phyloP scores from a whole-genome alignment of 768 basidiomycete genomes.

The Xerocomellus chrysenteron region DNA sequence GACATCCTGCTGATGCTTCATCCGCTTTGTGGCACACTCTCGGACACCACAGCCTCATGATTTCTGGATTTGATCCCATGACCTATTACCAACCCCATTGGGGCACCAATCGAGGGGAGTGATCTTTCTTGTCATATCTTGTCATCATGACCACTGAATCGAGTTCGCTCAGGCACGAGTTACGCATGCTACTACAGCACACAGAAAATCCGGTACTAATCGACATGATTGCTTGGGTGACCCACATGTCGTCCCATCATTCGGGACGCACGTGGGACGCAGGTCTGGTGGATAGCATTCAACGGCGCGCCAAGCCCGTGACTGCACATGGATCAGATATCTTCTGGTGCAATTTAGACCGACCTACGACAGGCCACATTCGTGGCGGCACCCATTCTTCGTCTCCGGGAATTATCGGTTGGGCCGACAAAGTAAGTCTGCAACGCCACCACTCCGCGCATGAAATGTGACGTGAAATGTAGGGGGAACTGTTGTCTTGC shows the following conservation, averaged over 20 bases:
- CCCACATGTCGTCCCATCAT: neutral
- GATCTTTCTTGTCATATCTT: conserved; percentile 1
- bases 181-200: neutral
- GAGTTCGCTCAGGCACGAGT: conserved; percentile 5
- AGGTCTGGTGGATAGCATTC: neutral
- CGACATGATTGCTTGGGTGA: neutral
- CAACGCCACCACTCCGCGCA: neutral
- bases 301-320: neutral
- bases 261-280: neutral
- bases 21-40: conserved; percentile 32
- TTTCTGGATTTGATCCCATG: conserved; percentile 4
- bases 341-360: neutral
- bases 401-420: neutral
- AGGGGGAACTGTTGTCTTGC: neutral
- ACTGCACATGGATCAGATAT: neutral
- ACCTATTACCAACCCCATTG: neutral
- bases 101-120: conserved; percentile 5
- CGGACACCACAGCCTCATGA: conserved; percentile 28
- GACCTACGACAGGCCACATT: neutral
- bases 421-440: neutral
- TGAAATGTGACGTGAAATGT: neutral
- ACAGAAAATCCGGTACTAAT: neutral
- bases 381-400: neutral
- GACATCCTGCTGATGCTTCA: conserved; percentile 21
- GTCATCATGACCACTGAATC: conserved; percentile 5